Percentiles rank a stretch among this genome's conserved stretches.
phyloP scores from a whole-genome alignment of 441 rosid genomes.

The Populus tomentosa region DNA sequence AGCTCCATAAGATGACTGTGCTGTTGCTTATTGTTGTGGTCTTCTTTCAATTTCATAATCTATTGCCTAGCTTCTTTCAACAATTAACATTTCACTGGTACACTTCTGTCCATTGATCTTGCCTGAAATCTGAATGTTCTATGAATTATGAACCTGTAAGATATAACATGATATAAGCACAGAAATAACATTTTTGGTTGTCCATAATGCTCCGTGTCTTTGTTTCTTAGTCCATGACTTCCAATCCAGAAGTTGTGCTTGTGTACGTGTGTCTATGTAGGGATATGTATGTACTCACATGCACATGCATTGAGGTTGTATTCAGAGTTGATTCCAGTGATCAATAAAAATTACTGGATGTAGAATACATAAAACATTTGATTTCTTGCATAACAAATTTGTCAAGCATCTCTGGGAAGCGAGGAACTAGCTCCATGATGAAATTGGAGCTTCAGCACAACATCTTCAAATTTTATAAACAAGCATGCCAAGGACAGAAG shows the following conservation, averaged over 20 bases:
- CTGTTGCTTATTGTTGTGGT: slow-evolving; percentile 6
- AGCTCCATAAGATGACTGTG: background rate
- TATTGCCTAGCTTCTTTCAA: background rate
- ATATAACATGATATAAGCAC: background rate
- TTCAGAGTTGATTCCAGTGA: background rate
- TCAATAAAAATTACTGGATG: background rate
- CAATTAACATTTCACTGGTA: background rate
- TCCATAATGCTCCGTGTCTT: background rate
- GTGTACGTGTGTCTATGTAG: background rate
- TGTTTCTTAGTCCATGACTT: background rate
- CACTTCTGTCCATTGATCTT: background rate
- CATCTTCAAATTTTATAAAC: background rate
- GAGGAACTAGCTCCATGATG: background rate
- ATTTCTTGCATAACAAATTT: background rate
- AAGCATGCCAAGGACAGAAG: background rate
- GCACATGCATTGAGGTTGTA: background rate
- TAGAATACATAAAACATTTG: background rate
- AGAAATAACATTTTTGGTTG: background rate
- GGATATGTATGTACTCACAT: background rate
- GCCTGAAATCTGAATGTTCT: background rate
- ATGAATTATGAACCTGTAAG: background rate
- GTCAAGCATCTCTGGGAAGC: background rate
- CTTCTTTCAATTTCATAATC: background rate
- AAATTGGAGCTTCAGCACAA: background rate
- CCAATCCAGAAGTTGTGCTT: background rate